Evolutionary conservation across 1,284 basidiomycete species (phyloP).

Genomic region (Ganoderma lucidum): DNA sequence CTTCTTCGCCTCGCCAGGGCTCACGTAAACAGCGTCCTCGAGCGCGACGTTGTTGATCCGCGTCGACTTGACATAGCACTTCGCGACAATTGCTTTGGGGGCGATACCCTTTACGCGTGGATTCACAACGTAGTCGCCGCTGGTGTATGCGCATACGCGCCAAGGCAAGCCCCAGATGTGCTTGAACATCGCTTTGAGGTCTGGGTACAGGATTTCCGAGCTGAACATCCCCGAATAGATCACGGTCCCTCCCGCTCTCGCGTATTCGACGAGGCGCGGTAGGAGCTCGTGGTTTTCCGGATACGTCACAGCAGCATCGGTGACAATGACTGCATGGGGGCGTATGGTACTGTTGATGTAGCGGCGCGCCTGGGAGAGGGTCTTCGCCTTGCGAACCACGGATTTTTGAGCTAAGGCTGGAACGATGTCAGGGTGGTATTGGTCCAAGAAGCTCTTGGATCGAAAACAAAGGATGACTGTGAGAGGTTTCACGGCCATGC

Average conservation of each 20-base stretch:
- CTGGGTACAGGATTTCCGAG: neutral
- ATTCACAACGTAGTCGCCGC: constrained; percentile 14
- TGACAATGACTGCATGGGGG: constrained; percentile 20
- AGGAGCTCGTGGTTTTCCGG: constrained; percentile 20
- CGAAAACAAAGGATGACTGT: constrained; percentile 12
- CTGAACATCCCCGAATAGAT: constrained; percentile 28
- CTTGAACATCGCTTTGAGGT: constrained; percentile 25
- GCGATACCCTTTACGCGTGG: neutral
- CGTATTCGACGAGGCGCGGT: constrained; percentile 23
- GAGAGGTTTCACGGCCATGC: constrained; percentile 10
- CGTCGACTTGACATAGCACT: constrained; percentile 17
- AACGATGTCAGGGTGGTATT: neutral
- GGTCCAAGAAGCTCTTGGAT: neutral
- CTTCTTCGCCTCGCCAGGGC: neutral
- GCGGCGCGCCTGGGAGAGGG: constrained; percentile 8
- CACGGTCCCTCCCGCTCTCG: constrained; percentile 22
- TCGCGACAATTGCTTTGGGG: neutral
- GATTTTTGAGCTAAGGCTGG: neutral
- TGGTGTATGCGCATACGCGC: constrained; percentile 10
- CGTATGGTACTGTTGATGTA: constrained; percentile 16
- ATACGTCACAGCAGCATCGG: constrained; percentile 12
- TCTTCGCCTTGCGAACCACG: neutral
- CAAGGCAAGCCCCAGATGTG: constrained; percentile 26
- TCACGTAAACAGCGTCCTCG: constrained; percentile 17
- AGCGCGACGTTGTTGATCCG: constrained; percentile 17